Evolutionary conservation across 805 yeast species (phyloP), one percentile per base, ranked within the genome.

Genomic region (Zygoascus tannicola): DNA sequence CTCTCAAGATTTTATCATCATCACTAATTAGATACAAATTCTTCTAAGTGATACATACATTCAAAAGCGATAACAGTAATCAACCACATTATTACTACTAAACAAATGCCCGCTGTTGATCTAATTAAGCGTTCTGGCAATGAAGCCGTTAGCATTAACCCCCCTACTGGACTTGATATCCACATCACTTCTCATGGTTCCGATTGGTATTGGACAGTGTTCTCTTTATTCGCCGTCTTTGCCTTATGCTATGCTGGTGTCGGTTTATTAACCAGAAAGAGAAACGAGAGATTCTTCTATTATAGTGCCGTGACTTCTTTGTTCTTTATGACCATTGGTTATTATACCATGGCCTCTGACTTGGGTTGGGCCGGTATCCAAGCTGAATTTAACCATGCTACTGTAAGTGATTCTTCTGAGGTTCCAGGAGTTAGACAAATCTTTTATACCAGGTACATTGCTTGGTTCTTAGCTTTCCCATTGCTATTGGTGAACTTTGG

Each of bases 161-260:
- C 74, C 5, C 63, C 70, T 38, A 49, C 63, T 4, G 62, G 58
- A 16, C 60, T 69, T 41, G 81, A 75, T 49, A 69, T 76, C 55
- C 71, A 70, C 44, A 47, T 79, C 28, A 77, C 81, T 10, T 48
- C 56, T 12, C 75, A 73, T 53, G 84, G 85, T 57, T 76, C 82
- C 5, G 75, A 74, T 57, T 79, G 82, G 83, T 66, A 74, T 50
- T 79, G 83, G 83, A 72, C 84, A 1, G 79, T 65, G 12, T 77
- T 79, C 54, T 58, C 74, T 3, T 42, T 75, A 32, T 71, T 76
- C 52, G 65, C 66, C 16, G 39, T 68, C 0, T 55, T 68, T n/a
- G 55, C 75, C 3, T 22, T 69, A 14, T 40, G 55, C n/a, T 48
- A 52, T 50, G 48, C 55, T 34, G 51, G 50, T 22, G 40, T 60